A percentile compares a stretch with the other conserved stretches of the same genome.
These are phyloP conservation scores for Apiotrichum veenhuisii DNA, from an alignment of 1,284 basidiomycete species.

Conservation along the genomic window DNA sequence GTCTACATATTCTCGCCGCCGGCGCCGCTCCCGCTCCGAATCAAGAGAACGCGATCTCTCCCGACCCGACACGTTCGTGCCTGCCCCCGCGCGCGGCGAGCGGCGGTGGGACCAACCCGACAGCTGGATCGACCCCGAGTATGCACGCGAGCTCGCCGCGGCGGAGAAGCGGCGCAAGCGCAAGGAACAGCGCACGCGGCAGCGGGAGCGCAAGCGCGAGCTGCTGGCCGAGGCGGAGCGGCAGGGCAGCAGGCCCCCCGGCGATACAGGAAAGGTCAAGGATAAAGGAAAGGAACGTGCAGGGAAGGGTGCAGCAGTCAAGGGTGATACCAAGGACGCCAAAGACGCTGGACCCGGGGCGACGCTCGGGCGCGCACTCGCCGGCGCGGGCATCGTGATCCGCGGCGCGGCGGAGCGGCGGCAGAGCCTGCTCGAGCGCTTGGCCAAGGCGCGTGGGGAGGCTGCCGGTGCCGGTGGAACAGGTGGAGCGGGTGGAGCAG, in stretches of 20 bases:
- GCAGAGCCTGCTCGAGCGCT: constrained; percentile 16
- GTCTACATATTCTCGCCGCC: background rate
- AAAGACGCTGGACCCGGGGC: background rate
- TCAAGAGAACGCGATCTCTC: constrained; percentile 16
- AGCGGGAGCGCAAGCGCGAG: background rate
- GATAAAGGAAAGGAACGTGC: too few species aligned
- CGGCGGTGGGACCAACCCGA: constrained; percentile 41
- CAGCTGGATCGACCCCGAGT: constrained; percentile 43
- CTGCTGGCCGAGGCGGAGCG: background rate
- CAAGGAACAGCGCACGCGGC: constrained; percentile 1
- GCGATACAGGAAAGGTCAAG: too few species aligned
- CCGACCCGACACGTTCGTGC: constrained; percentile 28
- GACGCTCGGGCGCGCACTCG: constrained; percentile 6
- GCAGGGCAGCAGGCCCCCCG: background rate
- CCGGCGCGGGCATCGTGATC: constrained; percentile 13
- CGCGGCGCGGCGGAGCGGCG: constrained; percentile 16
- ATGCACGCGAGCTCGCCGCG: constrained; percentile 6
- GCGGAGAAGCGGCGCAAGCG: constrained; percentile 2
- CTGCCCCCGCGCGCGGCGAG: constrained; percentile 21
- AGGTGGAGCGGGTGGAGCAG: background rate
- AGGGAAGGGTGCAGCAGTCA: background rate
- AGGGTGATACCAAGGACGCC: background rate
- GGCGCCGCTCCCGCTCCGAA: constrained; percentile 14
- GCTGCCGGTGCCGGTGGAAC: background rate
- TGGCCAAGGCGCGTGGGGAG: constrained; percentile 11